Conservation (phyloP, 2,329 filamentous ascomycete genomes). For the Volutella citrinella region DNA sequence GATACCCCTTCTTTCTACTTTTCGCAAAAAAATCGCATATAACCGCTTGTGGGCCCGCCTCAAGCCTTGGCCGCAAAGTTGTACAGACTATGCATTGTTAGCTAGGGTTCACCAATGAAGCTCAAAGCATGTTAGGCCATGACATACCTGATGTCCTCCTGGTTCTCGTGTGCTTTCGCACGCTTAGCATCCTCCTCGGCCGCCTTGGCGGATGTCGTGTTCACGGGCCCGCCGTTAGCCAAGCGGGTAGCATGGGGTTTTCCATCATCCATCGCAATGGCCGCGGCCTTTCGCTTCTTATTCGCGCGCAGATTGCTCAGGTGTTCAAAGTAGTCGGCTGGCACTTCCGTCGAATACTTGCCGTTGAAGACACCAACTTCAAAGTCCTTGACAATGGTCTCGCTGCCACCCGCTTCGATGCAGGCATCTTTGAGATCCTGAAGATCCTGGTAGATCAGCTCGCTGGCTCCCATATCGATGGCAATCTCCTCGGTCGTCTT, state of each 20-base stretch:
- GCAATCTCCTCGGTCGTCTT: slow-evolving; percentile 38
- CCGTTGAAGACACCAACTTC: slow-evolving; percentile 93
- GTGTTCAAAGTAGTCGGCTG: slow-evolving; percentile 78
- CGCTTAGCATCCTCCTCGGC: slow-evolving; percentile 1
- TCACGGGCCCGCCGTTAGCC: slow-evolving; percentile 46
- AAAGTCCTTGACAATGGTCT: slow-evolving; percentile 59
- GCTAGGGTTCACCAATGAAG: no score
- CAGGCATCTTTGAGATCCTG: slow-evolving; percentile 79
- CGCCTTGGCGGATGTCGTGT: background rate
- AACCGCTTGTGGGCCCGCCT: no score
- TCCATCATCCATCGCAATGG: background rate
- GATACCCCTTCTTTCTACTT: no score
- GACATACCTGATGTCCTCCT: slow-evolving; percentile 32
- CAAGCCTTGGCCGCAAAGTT: no score
- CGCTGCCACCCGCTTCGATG: slow-evolving; percentile 62
- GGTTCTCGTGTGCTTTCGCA: slow-evolving; percentile 16
- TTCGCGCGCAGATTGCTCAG: slow-evolving; percentile 70
- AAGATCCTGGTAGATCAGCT: slow-evolving; percentile 60
- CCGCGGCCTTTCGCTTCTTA: slow-evolving; percentile 35
- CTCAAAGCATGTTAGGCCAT: no score
- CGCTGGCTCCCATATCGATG: slow-evolving; percentile 40
- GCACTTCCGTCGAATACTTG: slow-evolving; percentile 77
- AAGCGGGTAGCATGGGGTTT: slow-evolving; percentile 9
- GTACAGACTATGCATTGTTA: no score
- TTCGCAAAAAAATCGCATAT: no score